phyloP scores from a whole-genome alignment of 768 basidiomycete species.

The Amanita rubescens region DNA sequence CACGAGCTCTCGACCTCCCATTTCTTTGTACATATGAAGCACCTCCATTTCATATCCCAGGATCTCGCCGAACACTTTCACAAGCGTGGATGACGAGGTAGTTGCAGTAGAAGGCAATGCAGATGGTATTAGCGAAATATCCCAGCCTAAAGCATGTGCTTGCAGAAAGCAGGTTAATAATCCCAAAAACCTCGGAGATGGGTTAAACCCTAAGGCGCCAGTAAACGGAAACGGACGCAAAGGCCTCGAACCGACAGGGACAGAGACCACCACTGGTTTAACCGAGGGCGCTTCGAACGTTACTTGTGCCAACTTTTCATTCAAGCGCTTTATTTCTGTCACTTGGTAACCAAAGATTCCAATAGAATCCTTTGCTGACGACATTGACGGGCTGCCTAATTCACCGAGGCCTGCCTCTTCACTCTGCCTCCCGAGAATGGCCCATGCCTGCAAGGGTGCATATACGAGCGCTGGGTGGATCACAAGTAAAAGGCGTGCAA shows the following conservation, averaged over 20 bases:
- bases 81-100: slow-evolving; percentile 51
- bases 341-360: slow-evolving; percentile 50
- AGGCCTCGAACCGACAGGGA: slow-evolving; percentile 40
- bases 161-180: slow-evolving; percentile 53
- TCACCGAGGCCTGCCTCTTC: slow-evolving; percentile 47
- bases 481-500: slow-evolving; percentile 46
- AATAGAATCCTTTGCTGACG: slow-evolving; percentile 31
- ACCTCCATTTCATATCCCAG: slow-evolving; percentile 56
- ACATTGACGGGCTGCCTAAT: slow-evolving; percentile 40
- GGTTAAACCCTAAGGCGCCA: slow-evolving; percentile 33
- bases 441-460: slow-evolving; percentile 57
- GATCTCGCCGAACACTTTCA: slow-evolving; percentile 45
- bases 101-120: slow-evolving; percentile 51
- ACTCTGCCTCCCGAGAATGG: slow-evolving; percentile 46
- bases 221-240: slow-evolving; percentile 40
- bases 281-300: slow-evolving; percentile 28
- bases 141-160: slow-evolving; percentile 58
- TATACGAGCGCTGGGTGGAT: slow-evolving; percentile 53
- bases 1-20: slow-evolving; percentile 56
- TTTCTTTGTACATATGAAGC: slow-evolving; percentile 60
- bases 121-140: slow-evolving; percentile 57
- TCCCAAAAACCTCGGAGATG: slow-evolving; percentile 45
- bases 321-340: slow-evolving; percentile 30
- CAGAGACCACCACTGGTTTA: slow-evolving; percentile 26
- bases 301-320: slow-evolving; percentile 32